Conservation (phyloP, 1,284 basidiomycete species). For the Cystobasidiaceae sp. region DNA sequence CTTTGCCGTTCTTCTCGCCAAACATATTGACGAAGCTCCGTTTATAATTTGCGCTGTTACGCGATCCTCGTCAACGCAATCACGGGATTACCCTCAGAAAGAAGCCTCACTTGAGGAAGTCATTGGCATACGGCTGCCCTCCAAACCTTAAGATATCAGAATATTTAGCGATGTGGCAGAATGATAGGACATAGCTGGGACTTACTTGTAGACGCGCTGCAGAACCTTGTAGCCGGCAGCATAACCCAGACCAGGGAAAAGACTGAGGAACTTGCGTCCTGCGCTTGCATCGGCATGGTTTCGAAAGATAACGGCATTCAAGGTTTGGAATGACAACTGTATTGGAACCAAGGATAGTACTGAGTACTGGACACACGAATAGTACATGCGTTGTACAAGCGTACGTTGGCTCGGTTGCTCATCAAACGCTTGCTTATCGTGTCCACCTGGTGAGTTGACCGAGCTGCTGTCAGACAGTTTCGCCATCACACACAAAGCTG, state of each 20-base stretch:
- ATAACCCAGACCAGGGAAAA: conserved; percentile 97
- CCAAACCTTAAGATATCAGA: conserved; percentile 67
- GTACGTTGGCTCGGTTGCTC: conserved; percentile 61
- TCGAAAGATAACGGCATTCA: conserved; percentile 79
- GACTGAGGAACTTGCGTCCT: conserved; percentile 67
- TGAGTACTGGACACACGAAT: background rate
- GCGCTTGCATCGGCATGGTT: conserved; percentile 65
- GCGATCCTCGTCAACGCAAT: too few relatives aligned
- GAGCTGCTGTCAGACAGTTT: background rate
- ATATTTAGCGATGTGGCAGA: background rate
- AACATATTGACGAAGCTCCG: conserved; percentile 79
- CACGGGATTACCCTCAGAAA: too few relatives aligned
- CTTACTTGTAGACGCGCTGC: conserved; percentile 69
- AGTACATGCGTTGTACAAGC: conserved; percentile 1
- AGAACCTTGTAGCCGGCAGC: conserved; percentile 95
- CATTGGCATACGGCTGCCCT: conserved; percentile 96
- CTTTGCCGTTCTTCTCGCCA: conserved; percentile 92
- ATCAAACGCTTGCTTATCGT: conserved; percentile 95
- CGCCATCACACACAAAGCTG: background rate
- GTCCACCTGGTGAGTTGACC: conserved; percentile 52
- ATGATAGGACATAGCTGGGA: background rate
- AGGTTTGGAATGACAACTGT: conserved; percentile 31
- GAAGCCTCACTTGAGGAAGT: conserved; percentile 62
- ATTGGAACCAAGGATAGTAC: background rate
- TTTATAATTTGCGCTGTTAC: conserved; percentile 48